Conservation (phyloP, 352 stramenopile species). For the Phytophthora foliorum region DNA sequence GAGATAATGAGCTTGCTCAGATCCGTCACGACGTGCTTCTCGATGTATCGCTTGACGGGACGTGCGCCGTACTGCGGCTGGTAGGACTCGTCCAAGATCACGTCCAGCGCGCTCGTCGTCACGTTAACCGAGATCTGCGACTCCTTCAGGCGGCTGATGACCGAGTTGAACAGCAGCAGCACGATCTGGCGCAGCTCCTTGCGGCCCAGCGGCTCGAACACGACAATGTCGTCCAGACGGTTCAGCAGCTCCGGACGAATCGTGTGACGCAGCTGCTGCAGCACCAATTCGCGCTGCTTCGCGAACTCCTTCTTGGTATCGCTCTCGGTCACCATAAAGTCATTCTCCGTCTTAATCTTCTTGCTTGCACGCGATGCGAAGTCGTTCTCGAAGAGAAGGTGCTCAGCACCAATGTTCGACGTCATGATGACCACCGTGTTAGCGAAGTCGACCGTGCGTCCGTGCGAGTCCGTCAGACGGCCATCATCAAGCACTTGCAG, state of each 20-base stretch:
- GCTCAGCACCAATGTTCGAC: constrained; percentile 96
- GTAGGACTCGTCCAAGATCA: constrained; percentile 94
- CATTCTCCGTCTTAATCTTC: constrained; percentile 62
- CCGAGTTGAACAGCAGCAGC: constrained; percentile 93
- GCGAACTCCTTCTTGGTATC: constrained; percentile 49
- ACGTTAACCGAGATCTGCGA: constrained; percentile 75
- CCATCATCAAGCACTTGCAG: constrained; percentile 98
- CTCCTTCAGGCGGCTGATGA: constrained; percentile 80
- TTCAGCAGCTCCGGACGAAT: constrained; percentile 98
- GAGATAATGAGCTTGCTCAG: constrained; percentile 79
- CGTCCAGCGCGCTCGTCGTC: constrained; percentile 87
- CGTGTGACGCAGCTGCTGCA: constrained; percentile 87
- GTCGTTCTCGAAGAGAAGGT: constrained; percentile 82
- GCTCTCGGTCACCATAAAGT: constrained; percentile 32
- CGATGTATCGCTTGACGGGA: constrained; percentile 96
- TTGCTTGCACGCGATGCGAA: constrained; percentile 66
- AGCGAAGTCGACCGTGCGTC: constrained; percentile 96
- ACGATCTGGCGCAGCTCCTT: constrained; percentile 94
- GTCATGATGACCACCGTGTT: constrained; percentile 99
- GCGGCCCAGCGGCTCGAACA: constrained; percentile 95
- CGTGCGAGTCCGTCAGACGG: constrained; percentile 96
- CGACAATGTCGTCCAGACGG: constrained; percentile 96
- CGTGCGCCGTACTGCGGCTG: constrained; percentile 95
- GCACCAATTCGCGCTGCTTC: constrained; percentile 82
- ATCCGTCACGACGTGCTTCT: constrained; percentile 95